Percentiles rank a stretch among this genome's conserved stretches.
phyloP scores from a whole-genome alignment of 2,329 filamentous ascomycete genomes.

The Fusarium ambrosium region DNA sequence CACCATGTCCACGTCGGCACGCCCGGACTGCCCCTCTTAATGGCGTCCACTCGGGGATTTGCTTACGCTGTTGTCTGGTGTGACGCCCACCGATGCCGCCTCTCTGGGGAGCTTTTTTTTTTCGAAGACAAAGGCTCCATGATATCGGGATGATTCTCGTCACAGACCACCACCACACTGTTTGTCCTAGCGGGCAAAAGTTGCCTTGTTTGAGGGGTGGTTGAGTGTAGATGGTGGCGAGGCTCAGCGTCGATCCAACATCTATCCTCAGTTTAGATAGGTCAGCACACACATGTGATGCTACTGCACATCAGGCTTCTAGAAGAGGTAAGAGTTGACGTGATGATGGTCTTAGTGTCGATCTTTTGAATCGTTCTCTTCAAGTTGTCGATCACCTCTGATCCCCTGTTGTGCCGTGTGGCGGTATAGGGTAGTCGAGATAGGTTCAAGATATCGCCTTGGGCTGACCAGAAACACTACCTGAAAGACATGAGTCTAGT shows the following conservation, averaged over 20 bases:
- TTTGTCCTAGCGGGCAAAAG: not conserved
- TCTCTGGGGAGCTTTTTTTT: not conserved
- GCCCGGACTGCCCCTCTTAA: slow-evolving; percentile 12
- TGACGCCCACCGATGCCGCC: not conserved
- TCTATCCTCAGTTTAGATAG: slow-evolving; percentile 18
- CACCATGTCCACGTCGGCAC: slow-evolving; percentile 13
- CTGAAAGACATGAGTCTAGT: not conserved
- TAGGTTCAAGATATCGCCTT: not conserved
- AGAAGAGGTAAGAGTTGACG: slow-evolving; percentile 38
- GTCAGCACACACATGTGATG: slow-evolving; percentile 28
- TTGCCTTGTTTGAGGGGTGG: not conserved
- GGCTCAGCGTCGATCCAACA: slow-evolving; percentile 29
- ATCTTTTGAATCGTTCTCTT: slow-evolving; percentile 21
- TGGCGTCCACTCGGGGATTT: slow-evolving; percentile 34
- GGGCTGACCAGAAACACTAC: not conserved
- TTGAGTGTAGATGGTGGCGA: slow-evolving; percentile 4
- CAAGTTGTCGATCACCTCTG: slow-evolving; percentile 13
- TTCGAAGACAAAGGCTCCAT: not conserved
- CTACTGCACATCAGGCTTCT: slow-evolving; percentile 25
- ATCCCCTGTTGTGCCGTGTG: not conserved
- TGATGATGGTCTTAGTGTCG: slow-evolving; percentile 33
- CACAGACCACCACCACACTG: not conserved
- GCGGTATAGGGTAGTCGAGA: slow-evolving; percentile 15
- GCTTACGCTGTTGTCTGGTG: not conserved
- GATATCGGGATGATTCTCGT: not conserved